Evolutionary conservation across 495 filamentous ascomycete genomes (phyloP), one percentile per base, ranked within the genome.

Genomic region (Apodospora peruviana): DNA sequence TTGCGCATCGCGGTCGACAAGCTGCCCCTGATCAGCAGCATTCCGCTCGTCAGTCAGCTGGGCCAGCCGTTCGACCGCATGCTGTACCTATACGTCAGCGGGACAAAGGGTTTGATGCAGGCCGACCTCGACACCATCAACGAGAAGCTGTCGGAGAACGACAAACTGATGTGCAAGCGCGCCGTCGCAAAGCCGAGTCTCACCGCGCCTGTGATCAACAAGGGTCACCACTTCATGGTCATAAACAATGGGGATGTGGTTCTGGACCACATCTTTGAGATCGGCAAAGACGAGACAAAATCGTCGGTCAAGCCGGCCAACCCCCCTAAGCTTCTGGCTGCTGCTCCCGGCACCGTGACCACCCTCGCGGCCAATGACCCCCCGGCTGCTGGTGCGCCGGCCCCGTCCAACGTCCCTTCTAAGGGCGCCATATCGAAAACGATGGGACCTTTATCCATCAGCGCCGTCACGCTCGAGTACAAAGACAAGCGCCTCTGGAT

Each of bases 381-480:
- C n/a, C n/a, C n/a, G n/a, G n/a, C n/a, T n/a, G n/a, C n/a, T n/a
- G n/a, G n/a, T n/a, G n/a, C n/a, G n/a, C n/a, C n/a, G n/a, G 7
- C 27, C 27, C 27, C 27, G 27, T 7, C 14, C 27, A 32, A 32
- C 27, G 7, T 14, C 7, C 27, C 27, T 32, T 32, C 27, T 7
- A 32, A 32, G 14, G 27, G 27, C 27, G 7, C 60, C 4, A 56
- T 38, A 22, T 55, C 64, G 25, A 68, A 67, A 52, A 56, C 39
- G 7, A 19, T 52, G 1, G 68, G 70, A 8, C 57, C 66, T 11
- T 36, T 68, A 4, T 47, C 54, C 7, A 62, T 68, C 36, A 49
- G 40, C 41, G 59, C 68, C 27, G 51, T 74, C 9, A 69, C 69
- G 1, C 45, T 77, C 18, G 45, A 67, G 32, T 72, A 58, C 52